These are phyloP conservation scores for Nitzschia sp. DNA, from an alignment of 108 stramenopile species.

Conservation along the genomic window DNA sequence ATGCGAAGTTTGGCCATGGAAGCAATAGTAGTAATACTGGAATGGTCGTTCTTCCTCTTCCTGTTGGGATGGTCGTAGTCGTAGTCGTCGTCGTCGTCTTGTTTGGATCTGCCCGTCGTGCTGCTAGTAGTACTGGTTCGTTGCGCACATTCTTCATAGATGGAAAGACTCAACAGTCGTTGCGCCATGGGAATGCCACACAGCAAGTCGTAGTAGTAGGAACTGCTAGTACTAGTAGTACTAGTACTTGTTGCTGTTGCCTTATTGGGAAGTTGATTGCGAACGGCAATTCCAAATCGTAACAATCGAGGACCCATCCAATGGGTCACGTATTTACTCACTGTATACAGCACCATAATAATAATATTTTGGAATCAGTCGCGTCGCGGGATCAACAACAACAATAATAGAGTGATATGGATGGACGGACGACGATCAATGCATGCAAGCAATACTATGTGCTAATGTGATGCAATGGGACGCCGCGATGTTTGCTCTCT, in stretches of 20 bases:
- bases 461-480: no score
- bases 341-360: constrained; percentile 33
- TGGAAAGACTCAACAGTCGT: constrained; percentile 48
- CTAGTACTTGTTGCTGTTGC: no score
- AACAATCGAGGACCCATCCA: constrained; percentile 29
- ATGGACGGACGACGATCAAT: no score
- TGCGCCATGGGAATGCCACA: constrained; percentile 55
- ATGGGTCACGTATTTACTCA: constrained; percentile 30
- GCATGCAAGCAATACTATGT: no score
- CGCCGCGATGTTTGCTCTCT: no score
- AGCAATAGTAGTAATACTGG: no score
- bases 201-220: constrained; percentile 19
- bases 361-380: not conserved
- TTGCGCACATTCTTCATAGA: constrained; percentile 46
- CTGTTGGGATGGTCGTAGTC: no score
- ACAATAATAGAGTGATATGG: no score
- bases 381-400: no score
- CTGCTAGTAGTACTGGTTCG: constrained; percentile 18
- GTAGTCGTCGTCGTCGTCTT: constrained; percentile 32
- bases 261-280: constrained; percentile 12
- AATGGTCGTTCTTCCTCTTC: no score
- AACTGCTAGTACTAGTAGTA: no score
- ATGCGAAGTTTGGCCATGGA: constrained; percentile 32
- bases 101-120: no score
- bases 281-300: constrained; percentile 16